Evolutionary conservation across 1,284 basidiomycete species (phyloP).

Genomic region (Boletus putidus): DNA sequence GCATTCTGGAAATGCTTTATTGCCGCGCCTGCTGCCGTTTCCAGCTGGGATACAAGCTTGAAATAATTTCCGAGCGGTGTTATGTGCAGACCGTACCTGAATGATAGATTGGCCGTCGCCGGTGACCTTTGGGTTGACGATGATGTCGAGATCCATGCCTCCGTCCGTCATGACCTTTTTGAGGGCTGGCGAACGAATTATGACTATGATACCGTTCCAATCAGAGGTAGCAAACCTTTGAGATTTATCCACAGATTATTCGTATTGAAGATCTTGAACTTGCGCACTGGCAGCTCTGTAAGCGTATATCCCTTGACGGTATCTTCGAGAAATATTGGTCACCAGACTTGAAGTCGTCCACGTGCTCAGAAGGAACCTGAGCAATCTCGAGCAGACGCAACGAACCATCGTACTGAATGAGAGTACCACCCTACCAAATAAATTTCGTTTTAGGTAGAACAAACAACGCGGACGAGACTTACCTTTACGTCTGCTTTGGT

Average conservation of each 20-base stretch:
- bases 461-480: neutral
- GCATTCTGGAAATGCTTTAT: conserved; percentile 96
- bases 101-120: conserved; percentile 87
- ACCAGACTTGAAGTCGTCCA: conserved; percentile 92
- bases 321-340: neutral
- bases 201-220: neutral
- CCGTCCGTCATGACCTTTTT: conserved; percentile 92
- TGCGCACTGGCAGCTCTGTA: conserved; percentile 50
- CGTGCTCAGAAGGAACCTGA: conserved; percentile 94
- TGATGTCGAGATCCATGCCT: conserved; percentile 87
- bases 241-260: conserved; percentile 98
- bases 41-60: conserved; percentile 59
- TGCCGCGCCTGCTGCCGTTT: conserved; percentile 94
- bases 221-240: conserved; percentile 46
- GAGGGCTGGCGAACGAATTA: conserved; percentile 54
- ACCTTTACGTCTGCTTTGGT: conserved; percentile 92
- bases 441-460: neutral
- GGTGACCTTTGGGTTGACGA: conserved; percentile 89
- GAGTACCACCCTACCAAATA: conserved; percentile 79
- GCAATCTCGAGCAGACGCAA: conserved; percentile 95
- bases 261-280: conserved; percentile 95
- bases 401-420: conserved; percentile 93
- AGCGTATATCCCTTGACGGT: neutral
- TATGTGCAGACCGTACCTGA: conserved; percentile 42
- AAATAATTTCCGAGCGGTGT: conserved; percentile 11